Evolutionary conservation across 352 stramenopile species (phyloP).

Genomic region (Globisporangium paddicum): DNA sequence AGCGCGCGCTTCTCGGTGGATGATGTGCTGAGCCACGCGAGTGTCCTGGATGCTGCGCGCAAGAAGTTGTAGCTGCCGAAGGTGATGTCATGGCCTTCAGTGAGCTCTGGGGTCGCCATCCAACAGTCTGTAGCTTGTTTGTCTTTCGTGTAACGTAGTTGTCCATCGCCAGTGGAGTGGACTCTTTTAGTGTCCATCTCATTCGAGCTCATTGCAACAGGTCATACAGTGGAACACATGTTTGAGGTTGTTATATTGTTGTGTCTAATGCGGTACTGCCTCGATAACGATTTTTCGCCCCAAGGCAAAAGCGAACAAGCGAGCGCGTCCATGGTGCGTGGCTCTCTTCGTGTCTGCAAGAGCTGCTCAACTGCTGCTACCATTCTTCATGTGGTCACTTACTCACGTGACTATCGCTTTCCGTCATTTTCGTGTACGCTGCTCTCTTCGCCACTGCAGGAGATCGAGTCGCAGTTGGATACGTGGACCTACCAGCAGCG

Average conservation of each 20-base stretch:
- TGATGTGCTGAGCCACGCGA: constrained; percentile 42
- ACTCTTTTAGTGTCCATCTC: neutral
- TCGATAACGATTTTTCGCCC: neutral
- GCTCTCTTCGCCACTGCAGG: constrained; percentile 15
- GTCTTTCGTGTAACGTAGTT: neutral
- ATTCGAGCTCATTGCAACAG: no score
- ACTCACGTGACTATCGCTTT: neutral
- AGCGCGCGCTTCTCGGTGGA: constrained; percentile 35
- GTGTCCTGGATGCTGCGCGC: neutral
- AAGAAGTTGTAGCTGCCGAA: constrained; percentile 2
- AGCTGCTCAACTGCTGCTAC: neutral
- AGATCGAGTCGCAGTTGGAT: constrained; percentile 40
- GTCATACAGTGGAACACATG: no score
- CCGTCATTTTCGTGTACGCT: neutral
- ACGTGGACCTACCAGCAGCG: constrained; percentile 45
- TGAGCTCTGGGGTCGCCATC: neutral
- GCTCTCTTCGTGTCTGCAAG: neutral
- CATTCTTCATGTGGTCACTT: neutral
- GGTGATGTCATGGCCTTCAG: neutral
- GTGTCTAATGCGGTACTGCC: neutral
- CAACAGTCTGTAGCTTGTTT: neutral
- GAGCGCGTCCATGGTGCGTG: neutral
- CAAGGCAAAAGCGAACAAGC: neutral
- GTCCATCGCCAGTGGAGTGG: neutral
- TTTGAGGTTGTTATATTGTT: neutral